Conservation (phyloP, 768 basidiomycete genomes). For the Sarcodon sp. region DNA sequence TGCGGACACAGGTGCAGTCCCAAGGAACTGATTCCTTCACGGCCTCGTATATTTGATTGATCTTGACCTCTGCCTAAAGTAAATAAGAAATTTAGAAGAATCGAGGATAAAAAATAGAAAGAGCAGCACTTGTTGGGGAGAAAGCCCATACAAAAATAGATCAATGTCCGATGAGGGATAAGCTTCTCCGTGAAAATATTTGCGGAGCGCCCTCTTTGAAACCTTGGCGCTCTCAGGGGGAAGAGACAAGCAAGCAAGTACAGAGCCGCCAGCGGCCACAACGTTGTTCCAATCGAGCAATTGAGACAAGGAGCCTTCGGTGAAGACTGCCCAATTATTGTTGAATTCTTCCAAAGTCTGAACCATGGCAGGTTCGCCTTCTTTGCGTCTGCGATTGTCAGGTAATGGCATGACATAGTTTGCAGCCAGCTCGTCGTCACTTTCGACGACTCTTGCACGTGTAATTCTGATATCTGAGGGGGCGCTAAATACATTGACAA, state of each 20-base stretch:
- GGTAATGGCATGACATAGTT: slow-evolving; percentile 42
- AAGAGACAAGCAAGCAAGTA: slow-evolving; percentile 43
- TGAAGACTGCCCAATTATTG: slow-evolving; percentile 52
- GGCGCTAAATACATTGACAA: slow-evolving; percentile 45
- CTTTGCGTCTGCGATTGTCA: slow-evolving; percentile 28
- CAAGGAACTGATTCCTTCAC: slow-evolving; percentile 54
- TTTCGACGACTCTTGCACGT: slow-evolving; percentile 33
- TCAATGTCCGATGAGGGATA: slow-evolving; percentile 55
- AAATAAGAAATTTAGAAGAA: background rate
- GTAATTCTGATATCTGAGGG: slow-evolving; percentile 33
- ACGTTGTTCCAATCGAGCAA: slow-evolving; percentile 55
- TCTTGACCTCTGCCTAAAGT: slow-evolving; percentile 39
- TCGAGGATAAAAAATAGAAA: slow-evolving; percentile 27
- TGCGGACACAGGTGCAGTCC: slow-evolving; percentile 55
- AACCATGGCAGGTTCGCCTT: slow-evolving; percentile 37
- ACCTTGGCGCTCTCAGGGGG: slow-evolving; percentile 32
- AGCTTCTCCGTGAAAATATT: slow-evolving; percentile 38
- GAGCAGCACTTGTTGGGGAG: slow-evolving; percentile 28
- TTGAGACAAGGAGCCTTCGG: slow-evolving; percentile 47
- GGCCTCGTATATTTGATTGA: slow-evolving; percentile 44
- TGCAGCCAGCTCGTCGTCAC: slow-evolving; percentile 29
- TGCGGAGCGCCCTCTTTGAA: slow-evolving; percentile 45
- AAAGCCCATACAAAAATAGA: slow-evolving; percentile 48
- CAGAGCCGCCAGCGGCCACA: slow-evolving; percentile 51
- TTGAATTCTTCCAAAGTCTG: slow-evolving; percentile 41